Evolutionary conservation across 148 eudicot species (phyloP).

Genomic region (Rhododendron vialii): DNA sequence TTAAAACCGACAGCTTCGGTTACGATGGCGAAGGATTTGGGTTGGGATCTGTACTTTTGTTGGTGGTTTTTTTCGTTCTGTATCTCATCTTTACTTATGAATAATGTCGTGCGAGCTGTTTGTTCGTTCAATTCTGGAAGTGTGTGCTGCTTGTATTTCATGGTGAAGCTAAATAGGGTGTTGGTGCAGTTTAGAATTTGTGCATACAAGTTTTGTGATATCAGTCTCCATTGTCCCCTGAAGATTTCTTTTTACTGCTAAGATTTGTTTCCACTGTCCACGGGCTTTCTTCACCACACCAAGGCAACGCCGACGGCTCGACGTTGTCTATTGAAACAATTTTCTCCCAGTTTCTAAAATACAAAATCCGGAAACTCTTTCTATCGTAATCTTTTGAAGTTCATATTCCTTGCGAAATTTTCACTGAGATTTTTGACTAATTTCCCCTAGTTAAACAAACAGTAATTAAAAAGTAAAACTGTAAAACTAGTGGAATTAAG

Average conservation of each 20-base stretch:
- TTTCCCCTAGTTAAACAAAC: background rate
- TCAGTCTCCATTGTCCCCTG: background rate
- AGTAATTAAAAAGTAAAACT: background rate
- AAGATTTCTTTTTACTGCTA: background rate
- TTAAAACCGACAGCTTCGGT: background rate
- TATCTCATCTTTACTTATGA: background rate
- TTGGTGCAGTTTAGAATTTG: background rate
- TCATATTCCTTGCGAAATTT: background rate
- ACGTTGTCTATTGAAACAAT: background rate
- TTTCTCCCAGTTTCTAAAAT: background rate
- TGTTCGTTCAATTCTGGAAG: background rate
- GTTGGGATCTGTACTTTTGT: slow-evolving; percentile 21
- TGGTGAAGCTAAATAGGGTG: background rate
- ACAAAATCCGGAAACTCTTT: background rate
- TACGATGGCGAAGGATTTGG: slow-evolving; percentile 19
- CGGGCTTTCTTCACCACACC: background rate
- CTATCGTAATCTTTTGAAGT: background rate
- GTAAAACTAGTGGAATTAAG: background rate
- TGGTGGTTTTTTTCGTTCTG: slow-evolving; percentile 20
- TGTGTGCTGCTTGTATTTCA: background rate
- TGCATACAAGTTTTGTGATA: background rate
- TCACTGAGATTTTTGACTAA: background rate
- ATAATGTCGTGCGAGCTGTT: background rate
- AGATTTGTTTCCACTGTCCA: background rate
- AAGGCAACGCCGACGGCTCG: background rate